phyloP scores from a whole-genome alignment of 2,329 filamentous ascomycete species.

The Sphaerulina vaccinii region DNA sequence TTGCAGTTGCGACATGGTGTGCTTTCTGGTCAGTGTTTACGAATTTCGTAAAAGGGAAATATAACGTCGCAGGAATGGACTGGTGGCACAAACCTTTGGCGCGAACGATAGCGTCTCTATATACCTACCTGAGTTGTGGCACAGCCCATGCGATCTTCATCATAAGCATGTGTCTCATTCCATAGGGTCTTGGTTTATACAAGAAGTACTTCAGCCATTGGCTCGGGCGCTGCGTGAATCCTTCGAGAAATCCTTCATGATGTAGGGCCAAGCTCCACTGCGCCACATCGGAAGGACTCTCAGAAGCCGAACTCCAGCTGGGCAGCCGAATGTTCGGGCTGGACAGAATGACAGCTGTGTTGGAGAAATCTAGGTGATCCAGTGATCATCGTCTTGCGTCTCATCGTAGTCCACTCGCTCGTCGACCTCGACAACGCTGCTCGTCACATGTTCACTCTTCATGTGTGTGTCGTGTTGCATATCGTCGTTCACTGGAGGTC shows the following conservation, averaged over 20 bases:
- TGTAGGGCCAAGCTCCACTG: constrained; percentile 6
- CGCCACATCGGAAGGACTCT: constrained; percentile 6
- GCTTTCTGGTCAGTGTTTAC: neutral
- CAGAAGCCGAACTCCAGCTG: constrained; percentile 3
- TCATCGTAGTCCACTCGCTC: constrained; percentile 20
- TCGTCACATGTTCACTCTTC: constrained; percentile 5
- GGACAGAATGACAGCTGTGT: too few relatives aligned
- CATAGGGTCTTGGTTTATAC: constrained; percentile 7
- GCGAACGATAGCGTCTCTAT: constrained; percentile 7
- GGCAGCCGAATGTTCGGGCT: too few relatives aligned
- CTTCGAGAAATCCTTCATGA: constrained; percentile 9
- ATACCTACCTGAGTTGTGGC: constrained; percentile 15
- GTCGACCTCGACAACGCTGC: constrained; percentile 7
- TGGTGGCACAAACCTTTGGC: constrained; percentile 9
- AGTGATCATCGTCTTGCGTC: constrained; percentile 29
- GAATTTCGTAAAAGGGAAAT: neutral
- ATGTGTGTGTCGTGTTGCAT: constrained; percentile 1
- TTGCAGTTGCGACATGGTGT: constrained; percentile 22
- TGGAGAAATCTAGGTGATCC: too few relatives aligned
- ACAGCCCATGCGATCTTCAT: constrained; percentile 4
- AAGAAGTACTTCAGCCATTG: neutral
- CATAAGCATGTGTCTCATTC: neutral
- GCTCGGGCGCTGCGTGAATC: neutral
- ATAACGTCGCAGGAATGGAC: neutral
- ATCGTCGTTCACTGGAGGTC: constrained; percentile 6